Base-by-base conservation (phyloP, 2,329 filamentous ascomycete genomes). In the Helminthosporium solani region DNA sequence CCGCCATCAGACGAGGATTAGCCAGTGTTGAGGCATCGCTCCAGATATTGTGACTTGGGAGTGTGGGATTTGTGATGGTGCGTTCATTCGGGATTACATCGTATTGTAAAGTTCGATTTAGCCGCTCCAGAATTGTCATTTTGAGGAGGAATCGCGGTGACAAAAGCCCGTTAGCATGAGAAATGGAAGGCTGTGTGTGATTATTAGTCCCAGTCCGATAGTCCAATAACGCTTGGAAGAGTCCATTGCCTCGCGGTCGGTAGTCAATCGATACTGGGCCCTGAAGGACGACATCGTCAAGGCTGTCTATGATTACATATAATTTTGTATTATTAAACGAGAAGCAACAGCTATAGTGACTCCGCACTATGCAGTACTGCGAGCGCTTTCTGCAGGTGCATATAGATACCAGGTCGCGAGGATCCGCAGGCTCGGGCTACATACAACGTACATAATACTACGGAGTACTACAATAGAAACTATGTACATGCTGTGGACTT, bases 391-490 rank as follows among this genome's bases (percentile, higher is more conserved):
- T 54, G 54, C 49, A 51, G 47, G 54, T 46, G 56, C 55, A 54
- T 56, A n/a, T n/a, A n/a, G n/a, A n/a, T n/a, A 49, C 49, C 52
- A 52, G 57, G 54, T 59, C 53, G 50, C 49, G 44, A 44, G 46
- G 48, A 51, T 52, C 56, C 61, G 52, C 21, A 46, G 44, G 47
- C 50, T 52, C 61, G 60, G 59, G 42, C 50, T 49, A 39, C 36
- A 39, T 51, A 53, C n/a, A n/a, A n/a, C n/a, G n/a, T n/a, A n/a
- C n/a, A n/a, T n/a, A n/a, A n/a, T n/a, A n/a, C n/a, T n/a, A n/a
- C n/a, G n/a, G n/a, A n/a, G n/a, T n/a, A n/a, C n/a, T n/a, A n/a
- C n/a, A n/a, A n/a, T n/a, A n/a, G n/a, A n/a, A n/a, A n/a, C n/a
- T n/a, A n/a, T n/a, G n/a, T n/a, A n/a, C n/a, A n/a, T n/a, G n/a